These are phyloP conservation scores for Fusarium setosum DNA, from an alignment of 2,329 filamentous ascomycete species.

Conservation along the genomic window DNA sequence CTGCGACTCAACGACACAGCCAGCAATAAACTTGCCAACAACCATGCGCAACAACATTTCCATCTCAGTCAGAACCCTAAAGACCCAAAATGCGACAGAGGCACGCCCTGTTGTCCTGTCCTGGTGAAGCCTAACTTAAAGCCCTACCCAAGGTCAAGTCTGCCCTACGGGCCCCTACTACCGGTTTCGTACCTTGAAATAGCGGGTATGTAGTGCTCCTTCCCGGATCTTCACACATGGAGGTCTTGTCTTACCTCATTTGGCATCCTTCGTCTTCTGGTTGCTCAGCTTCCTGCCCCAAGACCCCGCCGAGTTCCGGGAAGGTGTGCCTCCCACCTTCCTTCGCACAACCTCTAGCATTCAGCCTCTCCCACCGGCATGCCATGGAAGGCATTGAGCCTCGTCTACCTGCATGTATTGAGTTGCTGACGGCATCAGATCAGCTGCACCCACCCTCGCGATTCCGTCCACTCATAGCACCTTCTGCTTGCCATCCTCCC, in stretches of 20 bases:
- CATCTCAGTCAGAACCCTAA: conserved; percentile 1
- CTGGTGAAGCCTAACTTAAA: not conserved
- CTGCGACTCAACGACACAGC: not conserved
- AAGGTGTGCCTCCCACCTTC: conserved; percentile 30
- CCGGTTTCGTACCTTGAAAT: conserved; percentile 23
- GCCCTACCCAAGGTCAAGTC: not conserved
- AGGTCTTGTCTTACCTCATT: conserved; percentile 40
- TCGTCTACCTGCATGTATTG: not conserved
- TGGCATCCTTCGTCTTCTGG: conserved; percentile 14
- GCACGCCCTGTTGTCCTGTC: conserved; percentile 11
- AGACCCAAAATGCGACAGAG: not conserved
- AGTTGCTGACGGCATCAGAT: conserved; percentile 27
- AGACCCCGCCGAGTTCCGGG: conserved; percentile 24
- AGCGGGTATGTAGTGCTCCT: conserved; percentile 6
- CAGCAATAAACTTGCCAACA: not conserved
- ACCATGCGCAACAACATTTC: not conserved
- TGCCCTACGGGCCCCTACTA: conserved; percentile 29
- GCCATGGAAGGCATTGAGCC: conserved; percentile 5
- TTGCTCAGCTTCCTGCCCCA: conserved; percentile 10
- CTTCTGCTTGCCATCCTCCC: conserved; percentile 15
- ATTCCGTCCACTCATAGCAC: conserved; percentile 17
- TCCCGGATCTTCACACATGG: conserved; percentile 29
- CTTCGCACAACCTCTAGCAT: not conserved
- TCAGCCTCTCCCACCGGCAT: conserved; percentile 1
- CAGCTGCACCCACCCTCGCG: conserved; percentile 21